Conservation (phyloP, 192 early-diverging fungal species). For the Spinellus fusiger region DNA sequence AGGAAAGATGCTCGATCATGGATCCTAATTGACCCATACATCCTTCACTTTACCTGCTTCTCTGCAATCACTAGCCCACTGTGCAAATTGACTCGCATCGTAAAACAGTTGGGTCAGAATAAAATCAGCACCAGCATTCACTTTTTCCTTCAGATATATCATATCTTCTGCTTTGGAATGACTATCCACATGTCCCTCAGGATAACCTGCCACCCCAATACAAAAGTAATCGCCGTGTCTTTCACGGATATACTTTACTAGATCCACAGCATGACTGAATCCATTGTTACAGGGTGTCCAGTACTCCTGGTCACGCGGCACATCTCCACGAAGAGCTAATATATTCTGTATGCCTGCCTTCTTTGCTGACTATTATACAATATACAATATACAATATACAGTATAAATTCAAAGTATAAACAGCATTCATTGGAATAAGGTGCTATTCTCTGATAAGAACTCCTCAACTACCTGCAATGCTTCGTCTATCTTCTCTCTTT, state of each 20-base stretch:
- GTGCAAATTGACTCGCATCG: conserved; percentile 64
- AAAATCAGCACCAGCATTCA: conserved; percentile 79
- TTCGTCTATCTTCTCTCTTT: conserved; percentile 65
- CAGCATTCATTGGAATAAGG: background rate
- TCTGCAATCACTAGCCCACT: conserved; percentile 64
- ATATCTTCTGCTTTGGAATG: conserved; percentile 46
- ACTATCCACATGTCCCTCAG: conserved; percentile 76
- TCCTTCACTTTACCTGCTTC: conserved; percentile 30
- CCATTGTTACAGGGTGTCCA: conserved; percentile 70
- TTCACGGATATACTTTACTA: conserved; percentile 74
- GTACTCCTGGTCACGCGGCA: conserved; percentile 71
- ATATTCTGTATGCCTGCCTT: conserved; percentile 76
- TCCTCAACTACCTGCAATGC: conserved; percentile 44
- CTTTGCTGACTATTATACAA: conserved; percentile 40
- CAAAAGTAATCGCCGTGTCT: conserved; percentile 81
- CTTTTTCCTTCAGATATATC: conserved; percentile 61
- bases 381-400: too few relatives aligned
- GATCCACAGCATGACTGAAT: conserved; percentile 71
- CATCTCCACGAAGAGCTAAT: conserved; percentile 79
- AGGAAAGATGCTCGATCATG: background rate
- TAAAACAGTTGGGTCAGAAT: conserved; percentile 84
- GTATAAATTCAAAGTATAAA: background rate
- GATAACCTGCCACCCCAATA: conserved; percentile 85
- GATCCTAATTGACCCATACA: background rate
- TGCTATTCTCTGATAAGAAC: background rate